Evolutionary conservation across 768 basidiomycete species (phyloP).

Genomic region (Kwoniella sp.): DNA sequence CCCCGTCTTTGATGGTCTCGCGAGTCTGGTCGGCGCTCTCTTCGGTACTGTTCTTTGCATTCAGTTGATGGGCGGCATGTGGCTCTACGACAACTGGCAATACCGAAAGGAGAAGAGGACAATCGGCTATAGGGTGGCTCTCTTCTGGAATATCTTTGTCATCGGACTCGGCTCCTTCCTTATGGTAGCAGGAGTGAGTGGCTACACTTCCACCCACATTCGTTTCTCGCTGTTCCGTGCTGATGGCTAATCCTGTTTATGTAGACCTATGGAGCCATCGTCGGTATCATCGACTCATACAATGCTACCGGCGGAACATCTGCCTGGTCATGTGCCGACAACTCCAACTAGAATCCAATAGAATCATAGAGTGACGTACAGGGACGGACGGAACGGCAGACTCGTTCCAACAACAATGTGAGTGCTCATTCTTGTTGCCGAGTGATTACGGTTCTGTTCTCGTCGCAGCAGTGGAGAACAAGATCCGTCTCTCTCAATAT

Average conservation of each 20-base stretch:
- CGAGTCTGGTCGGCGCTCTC: slow-evolving; percentile 39
- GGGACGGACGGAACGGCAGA: background rate
- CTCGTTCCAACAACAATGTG: background rate
- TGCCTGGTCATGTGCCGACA: slow-evolving; percentile 22
- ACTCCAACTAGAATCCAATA: slow-evolving; percentile 6
- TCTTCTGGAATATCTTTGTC: slow-evolving; percentile 5
- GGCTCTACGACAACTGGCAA: slow-evolving; percentile 41
- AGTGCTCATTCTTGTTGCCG: background rate
- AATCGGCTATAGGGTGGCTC: background rate
- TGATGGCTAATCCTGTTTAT: background rate
- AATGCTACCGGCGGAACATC: slow-evolving; percentile 9
- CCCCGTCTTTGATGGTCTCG: slow-evolving; percentile 45
- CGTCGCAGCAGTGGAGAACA: background rate
- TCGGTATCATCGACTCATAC: slow-evolving; percentile 21
- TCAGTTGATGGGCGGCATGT: slow-evolving; percentile 39
- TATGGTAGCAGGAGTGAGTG: slow-evolving; percentile 20
- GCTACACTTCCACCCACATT: too few species aligned
- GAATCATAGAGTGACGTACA: background rate
- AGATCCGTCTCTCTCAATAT: too few species aligned
- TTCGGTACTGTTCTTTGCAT: slow-evolving; percentile 46
- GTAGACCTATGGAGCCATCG: slow-evolving; percentile 20
- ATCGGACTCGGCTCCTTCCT: slow-evolving; percentile 18
- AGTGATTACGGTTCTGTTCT: background rate
- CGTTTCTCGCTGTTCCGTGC: background rate
- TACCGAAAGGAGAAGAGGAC: background rate